A percentile compares a stretch with the other conserved stretches of the same genome.
phyloP scores from a whole-genome alignment of 352 stramenopile species.

The Phytopythium aichiense region DNA sequence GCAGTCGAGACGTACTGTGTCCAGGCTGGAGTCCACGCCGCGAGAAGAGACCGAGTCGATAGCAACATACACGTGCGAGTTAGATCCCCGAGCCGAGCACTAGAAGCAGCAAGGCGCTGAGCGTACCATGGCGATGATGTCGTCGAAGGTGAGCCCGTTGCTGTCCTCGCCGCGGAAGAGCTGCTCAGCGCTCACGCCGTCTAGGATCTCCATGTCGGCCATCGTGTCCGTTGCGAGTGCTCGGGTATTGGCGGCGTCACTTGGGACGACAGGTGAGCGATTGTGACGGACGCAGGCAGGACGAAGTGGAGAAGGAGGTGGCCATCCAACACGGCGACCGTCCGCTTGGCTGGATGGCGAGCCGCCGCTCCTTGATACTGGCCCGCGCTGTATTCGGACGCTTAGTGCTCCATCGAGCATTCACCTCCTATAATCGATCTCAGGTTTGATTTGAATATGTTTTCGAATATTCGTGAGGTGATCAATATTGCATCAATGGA shows the following conservation, averaged over 20 bases:
- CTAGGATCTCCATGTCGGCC: constrained; percentile 38
- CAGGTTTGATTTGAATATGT: too few species aligned
- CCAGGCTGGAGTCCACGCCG: constrained; percentile 32
- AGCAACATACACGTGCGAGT: constrained; percentile 6
- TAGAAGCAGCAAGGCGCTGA: neutral
- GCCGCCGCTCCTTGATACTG: neutral
- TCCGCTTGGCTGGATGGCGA: constrained; percentile 1
- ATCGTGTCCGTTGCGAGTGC: constrained; percentile 7
- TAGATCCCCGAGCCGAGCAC: neutral
- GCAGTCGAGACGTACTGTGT: constrained; percentile 40
- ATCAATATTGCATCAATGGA: too few species aligned
- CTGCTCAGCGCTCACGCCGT: constrained; percentile 68
- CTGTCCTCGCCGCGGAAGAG: constrained; percentile 69
- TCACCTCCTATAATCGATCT: neutral
- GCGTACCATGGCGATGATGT: constrained; percentile 80
- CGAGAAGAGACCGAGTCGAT: neutral
- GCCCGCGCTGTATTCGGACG: neutral
- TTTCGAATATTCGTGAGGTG: too few species aligned
- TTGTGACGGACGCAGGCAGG: constrained; percentile 7
- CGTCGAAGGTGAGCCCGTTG: constrained; percentile 78
- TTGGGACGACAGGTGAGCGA: neutral
- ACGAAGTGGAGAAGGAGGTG: neutral
- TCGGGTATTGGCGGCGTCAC: neutral
- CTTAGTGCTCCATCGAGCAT: neutral
- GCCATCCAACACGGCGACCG: neutral